A percentile compares a stretch with the other conserved stretches of the same genome.
phyloP scores from a whole-genome alignment of 768 basidiomycete genomes.

The Lentinula edodes region DNA sequence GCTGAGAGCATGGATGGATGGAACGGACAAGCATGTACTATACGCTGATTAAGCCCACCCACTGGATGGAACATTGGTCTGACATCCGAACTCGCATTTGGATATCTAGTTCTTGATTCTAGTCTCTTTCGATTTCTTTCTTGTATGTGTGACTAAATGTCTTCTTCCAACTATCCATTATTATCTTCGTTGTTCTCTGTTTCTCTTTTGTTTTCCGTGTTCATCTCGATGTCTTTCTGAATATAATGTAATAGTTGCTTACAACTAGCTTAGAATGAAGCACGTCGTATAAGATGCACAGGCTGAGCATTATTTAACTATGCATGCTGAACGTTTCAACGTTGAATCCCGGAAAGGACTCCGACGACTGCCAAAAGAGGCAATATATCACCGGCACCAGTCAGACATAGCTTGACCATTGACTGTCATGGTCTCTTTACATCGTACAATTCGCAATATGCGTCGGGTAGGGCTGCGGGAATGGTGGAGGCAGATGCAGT shows the following conservation, averaged over 20 bases:
- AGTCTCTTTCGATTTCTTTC: neutral
- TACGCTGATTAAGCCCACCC: constrained; percentile 56
- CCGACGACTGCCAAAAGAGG: constrained; percentile 5
- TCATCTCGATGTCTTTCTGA: neutral
- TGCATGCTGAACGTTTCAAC: no score
- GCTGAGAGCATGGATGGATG: constrained; percentile 68
- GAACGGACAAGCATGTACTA: constrained; percentile 77
- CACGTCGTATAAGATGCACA: no score
- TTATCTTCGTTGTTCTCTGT: constrained; percentile 6
- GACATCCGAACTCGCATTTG: neutral
- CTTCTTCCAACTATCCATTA: constrained; percentile 3
- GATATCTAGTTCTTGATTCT: neutral
- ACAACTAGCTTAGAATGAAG: neutral
- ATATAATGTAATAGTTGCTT: constrained; percentile 2
- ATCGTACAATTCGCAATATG: constrained; percentile 71
- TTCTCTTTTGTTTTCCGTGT: constrained; percentile 3
- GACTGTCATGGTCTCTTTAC: constrained; percentile 59
- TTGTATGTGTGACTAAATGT: neutral
- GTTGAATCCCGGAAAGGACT: neutral
- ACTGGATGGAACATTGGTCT: neutral
- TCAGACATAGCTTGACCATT: neutral
- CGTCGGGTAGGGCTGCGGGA: constrained; percentile 72
- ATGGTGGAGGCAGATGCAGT: constrained; percentile 90
- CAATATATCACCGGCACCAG: neutral
- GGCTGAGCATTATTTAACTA: no score